Evolutionary conservation across 768 basidiomycete species (phyloP), one percentile per base, ranked within the genome.

Genomic region (Mycena alexandri): DNA sequence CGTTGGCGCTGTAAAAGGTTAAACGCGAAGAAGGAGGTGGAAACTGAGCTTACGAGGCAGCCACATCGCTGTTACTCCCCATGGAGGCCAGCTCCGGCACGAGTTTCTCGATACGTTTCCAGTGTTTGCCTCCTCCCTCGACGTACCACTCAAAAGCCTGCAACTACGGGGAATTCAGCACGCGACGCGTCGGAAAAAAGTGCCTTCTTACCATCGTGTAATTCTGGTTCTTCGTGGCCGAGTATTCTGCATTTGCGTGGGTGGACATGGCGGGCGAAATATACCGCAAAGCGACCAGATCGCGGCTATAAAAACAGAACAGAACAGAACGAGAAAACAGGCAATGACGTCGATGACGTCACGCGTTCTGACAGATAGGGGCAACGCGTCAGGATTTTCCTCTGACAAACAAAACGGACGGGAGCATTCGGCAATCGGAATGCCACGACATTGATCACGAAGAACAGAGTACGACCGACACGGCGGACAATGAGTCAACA

Each of bases 121-220:
- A 75, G 36, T 75, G 74, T 2, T 67, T 67, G 33, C 74, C 74
- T 54, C 64, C 67, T 34, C 74, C 74, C 36, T 71, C 63, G 29
- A 62, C 24, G 36, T 75, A 75, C 74, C 74, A 75, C 50, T 75
- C 74, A 56, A 75, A 75, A 19, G 72, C 72, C 67, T 75, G 73
- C 33, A 74, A 29, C 73, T 70, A 24, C 44, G 16, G 41, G 25
- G 19, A 1, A 25, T 59, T 24, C 24, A 54, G 36, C 48, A n/a
- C 17, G 24, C 24, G n/a, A 16, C 19, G 21, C 50, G 24, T 36
- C 29, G 24, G 24, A 48, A 12, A 41, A 29, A 34, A 29, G 12
- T n/a, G n/a, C 1, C 0, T 3, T n/a, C 56, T 44, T 21, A 68
- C 73, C 73, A 74, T 72, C 4, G 73, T 74, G 38, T 68, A 74